Percentiles rank a stretch among this genome's conserved stretches.
Conservation (phyloP, 306 rosid genomes). For the Ceratonia siliqua region DNA sequence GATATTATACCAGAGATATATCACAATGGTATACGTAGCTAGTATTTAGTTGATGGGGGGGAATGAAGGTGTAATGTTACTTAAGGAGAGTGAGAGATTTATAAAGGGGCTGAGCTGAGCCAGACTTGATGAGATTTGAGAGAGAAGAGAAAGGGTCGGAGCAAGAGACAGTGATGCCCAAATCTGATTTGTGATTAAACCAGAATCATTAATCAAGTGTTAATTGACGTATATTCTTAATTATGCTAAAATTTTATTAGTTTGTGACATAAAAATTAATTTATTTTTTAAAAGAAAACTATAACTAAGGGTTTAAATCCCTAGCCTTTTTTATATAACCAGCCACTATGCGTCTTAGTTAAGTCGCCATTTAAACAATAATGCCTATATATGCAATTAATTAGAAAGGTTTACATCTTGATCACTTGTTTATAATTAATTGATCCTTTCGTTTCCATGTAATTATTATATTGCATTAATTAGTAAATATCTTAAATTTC, state of each 20-base stretch:
- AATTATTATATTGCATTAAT: background rate
- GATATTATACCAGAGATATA: background rate
- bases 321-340: background rate
- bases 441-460: no score
- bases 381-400: background rate
- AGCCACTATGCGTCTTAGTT: background rate
- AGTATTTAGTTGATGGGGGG: background rate
- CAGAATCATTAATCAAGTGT: background rate
- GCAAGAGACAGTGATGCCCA: slow-evolving; percentile 42
- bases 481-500: no score
- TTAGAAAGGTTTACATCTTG: background rate
- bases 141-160: slow-evolving; percentile 13
- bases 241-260: no score
- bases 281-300: background rate
- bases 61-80: background rate
- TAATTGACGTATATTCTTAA: no score
- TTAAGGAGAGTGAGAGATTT: slow-evolving; percentile 27
- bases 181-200: background rate
- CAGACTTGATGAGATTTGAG: background rate
- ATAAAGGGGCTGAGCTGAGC: slow-evolving; percentile 11
- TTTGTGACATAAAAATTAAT: background rate
- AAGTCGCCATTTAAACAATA: background rate
- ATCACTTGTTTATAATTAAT: no score
- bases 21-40: no score
- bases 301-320: background rate